Base-by-base conservation (phyloP, 495 filamentous ascomycete species). In the Aspergillus kassunensis region DNA sequence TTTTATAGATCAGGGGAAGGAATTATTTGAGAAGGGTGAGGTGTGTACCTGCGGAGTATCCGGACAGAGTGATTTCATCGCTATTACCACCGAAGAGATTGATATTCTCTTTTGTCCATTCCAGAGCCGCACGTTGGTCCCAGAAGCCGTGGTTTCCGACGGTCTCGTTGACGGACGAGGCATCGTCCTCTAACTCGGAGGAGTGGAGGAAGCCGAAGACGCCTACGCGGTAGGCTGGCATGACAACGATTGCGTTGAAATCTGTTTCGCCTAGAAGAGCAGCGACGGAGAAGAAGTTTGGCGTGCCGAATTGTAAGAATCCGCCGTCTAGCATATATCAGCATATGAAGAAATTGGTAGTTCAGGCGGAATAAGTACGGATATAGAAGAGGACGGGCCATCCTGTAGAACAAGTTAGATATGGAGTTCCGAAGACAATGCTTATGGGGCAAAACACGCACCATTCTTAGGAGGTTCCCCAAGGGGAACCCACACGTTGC, bases 221-320 rank as follows among this genome's bases (percentile, higher is more conserved):
- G 10, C 82, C 82, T 16, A 89, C 66, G 2, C 86, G 79, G 57
- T 89, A 89, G 53, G 84, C 85, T 49, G 86, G 84, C 63, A 80
- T 81, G 27, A 88, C 69, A 16, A 80, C 64, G 15, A 89, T 71
- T 33, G 84, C 65, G n/a, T 71, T 67, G 47, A 76, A 68, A 9
- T 70, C 49, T 49, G 79, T 49, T 60, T 79, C 59, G 60, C 72
- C 51, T 56, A 75, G 72, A 67, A 86, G 11, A 11, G 82, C 77
- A 40, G 70, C 74, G 0, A 72, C 70, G 43, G 65, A 65, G 52
- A 72, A 71, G 11, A 49, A 47, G 51, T 82, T 81, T 0, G 80
- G 68, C 2, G 59, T 62, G 15, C 80, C 80, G 25, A 76, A 75
- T 61, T 84, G 80, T 6, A 84, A 70, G 65, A 77, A 84, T 6